A percentile compares a stretch with the other conserved stretches of the same genome.
Conservation (phyloP, 441 rosid species). For the Populus hybrid region DNA sequence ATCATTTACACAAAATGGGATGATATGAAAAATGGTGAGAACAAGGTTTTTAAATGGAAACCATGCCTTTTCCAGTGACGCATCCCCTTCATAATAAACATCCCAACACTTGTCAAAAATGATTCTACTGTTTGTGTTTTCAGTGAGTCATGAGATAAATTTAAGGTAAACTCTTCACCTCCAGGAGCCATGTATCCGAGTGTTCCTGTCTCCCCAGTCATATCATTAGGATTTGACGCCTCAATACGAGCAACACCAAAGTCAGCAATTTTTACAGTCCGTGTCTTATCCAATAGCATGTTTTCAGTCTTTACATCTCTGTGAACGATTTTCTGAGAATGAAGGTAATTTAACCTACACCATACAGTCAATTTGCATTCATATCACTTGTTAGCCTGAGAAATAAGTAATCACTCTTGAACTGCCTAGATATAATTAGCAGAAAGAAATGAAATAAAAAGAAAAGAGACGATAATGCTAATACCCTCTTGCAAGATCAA, state of each 20-base stretch:
- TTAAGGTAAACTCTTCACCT: conserved; percentile 44
- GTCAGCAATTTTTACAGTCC: too few species aligned
- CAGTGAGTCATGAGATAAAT: not conserved
- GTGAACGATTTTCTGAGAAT: conserved; percentile 88
- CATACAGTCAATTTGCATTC: not conserved
- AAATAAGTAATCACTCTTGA: conserved; percentile 6
- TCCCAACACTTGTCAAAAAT: not conserved
- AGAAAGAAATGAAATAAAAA: not conserved
- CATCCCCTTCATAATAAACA: not conserved
- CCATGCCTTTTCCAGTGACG: not conserved
- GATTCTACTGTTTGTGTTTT: not conserved
- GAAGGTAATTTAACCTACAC: conserved; percentile 91
- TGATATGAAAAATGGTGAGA: not conserved
- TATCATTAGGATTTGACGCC: too few species aligned
- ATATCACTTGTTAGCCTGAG: conserved; percentile 3
- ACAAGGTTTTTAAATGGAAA: not conserved
- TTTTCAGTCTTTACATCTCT: conserved; percentile 46
- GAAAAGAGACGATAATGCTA: conserved; percentile 2
- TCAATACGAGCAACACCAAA: too few species aligned
- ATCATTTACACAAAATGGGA: not conserved
- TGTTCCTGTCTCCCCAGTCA: not conserved
- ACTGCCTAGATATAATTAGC: not conserved
- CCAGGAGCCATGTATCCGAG: conserved; percentile 99
- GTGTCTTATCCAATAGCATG: too few species aligned
- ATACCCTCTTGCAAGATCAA: conserved; percentile 97